These are phyloP conservation scores for Cryptococcus sp. DNA, from an alignment of 1,284 basidiomycete genomes.

Conservation along the genomic window DNA sequence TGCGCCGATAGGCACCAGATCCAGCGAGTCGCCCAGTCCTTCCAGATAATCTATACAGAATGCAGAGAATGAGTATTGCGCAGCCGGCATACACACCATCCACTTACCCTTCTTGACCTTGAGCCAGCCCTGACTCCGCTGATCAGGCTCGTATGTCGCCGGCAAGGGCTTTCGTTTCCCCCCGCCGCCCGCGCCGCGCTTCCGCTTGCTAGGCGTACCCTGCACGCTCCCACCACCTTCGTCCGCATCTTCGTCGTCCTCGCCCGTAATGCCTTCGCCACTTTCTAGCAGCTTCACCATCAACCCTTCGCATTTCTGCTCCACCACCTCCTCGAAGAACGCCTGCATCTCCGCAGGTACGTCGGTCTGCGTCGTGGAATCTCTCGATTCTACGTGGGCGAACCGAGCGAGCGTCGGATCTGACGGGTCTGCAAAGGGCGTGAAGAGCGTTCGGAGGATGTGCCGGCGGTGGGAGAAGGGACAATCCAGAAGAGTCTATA, in stretches of 20 bases:
- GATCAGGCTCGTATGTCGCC: constrained; percentile 86
- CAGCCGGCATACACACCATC: background rate
- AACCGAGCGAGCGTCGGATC: constrained; percentile 65
- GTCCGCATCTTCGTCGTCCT: constrained; percentile 41
- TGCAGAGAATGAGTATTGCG: constrained; percentile 62
- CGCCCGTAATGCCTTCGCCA: constrained; percentile 43
- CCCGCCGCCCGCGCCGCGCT: constrained; percentile 19
- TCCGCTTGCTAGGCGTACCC: constrained; percentile 33
- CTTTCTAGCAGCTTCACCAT: constrained; percentile 80
- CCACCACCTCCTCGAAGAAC: constrained; percentile 80
- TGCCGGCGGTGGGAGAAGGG: constrained; percentile 73
- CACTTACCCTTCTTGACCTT: constrained; percentile 71
- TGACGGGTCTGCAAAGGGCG: constrained; percentile 57
- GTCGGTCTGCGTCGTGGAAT: constrained; percentile 58
- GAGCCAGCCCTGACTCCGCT: constrained; percentile 64
- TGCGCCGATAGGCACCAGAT: constrained; percentile 72
- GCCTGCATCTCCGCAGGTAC: constrained; percentile 64
- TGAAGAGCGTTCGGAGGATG: constrained; percentile 64
- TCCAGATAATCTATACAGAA: constrained; percentile 47
- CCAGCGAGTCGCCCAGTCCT: constrained; percentile 58
- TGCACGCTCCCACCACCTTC: constrained; percentile 32
- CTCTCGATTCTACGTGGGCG: constrained; percentile 73
- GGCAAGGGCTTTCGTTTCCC: constrained; percentile 69
- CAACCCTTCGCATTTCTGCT: constrained; percentile 82
- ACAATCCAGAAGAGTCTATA: constrained; percentile 67